Base-by-base conservation (phyloP, 2,329 filamentous ascomycete species). In the Aspergillus jensenii region DNA sequence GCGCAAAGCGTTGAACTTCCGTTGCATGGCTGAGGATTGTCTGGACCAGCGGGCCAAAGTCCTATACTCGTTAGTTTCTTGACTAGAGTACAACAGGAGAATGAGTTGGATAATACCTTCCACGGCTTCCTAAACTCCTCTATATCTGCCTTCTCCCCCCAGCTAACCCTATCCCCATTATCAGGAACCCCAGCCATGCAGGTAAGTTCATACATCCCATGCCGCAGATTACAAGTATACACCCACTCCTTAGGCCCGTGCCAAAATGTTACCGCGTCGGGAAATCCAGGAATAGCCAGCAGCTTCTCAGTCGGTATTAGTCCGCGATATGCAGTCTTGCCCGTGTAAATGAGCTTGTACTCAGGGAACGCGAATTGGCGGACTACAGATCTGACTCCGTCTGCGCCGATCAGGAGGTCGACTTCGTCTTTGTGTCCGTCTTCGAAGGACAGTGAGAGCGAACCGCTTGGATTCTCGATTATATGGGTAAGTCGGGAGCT, bases 381-480 rank as follows among this genome's bases (percentile, higher is more conserved):
- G 37, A 62, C 61, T 2, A 53, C 53, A 11, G 61, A 62, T 33
- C 59, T 50, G n/a, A 62, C 56, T 6, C 61, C 61, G 31, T 61
- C 61, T 5, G 61, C 59, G 2, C 61, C 61, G 7, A 62, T 52
- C 2, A 61, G 45, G 2, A 62, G 50, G 14, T 61, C 61, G 1
- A 54, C 59, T 17, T 59, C 50, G 27, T 55, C 53, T 5, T 35
- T 39, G 7, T 51, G 35, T 15, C 47, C 50, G 45, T 61, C 52
- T 25, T 54, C 37, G 37, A 59, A 62, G 12, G 33, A 41, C 12
- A 62, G 37, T 2, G 35, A 50, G 5, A 59, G 44, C 35, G 52
- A 6, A 2, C 43, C 15, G 1, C 45, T 33, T 1, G 55, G 31
- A 1, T 46, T 21, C 14, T 61, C 49, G 0, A 6, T n/a, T 4